Evolutionary conservation across 169 alveolate genomes (phyloP).

Genomic region (Theileria luwenshuni): DNA sequence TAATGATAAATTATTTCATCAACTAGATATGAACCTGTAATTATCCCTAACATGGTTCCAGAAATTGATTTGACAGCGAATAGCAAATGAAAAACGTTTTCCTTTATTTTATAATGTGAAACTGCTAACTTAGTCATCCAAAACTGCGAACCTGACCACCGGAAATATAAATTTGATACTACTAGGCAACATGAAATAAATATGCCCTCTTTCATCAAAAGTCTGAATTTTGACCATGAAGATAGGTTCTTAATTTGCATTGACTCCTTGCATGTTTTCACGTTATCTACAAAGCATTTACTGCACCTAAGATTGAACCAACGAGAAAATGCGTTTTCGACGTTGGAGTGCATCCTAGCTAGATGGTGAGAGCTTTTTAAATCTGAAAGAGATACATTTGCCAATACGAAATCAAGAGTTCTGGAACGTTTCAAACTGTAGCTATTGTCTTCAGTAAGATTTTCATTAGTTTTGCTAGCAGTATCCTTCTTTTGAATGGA

Average conservation of each 20-base stretch:
- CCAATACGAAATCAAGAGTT: not conserved
- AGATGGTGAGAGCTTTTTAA: not conserved
- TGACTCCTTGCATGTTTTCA: not conserved
- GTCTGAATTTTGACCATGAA: conserved; percentile 66
- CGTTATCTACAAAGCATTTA: conserved; percentile 6
- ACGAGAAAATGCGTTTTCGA: not conserved
- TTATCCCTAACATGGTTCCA: conserved; percentile 84
- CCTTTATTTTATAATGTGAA: conserved; percentile 31
- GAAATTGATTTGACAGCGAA: conserved; percentile 78
- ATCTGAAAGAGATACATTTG: not conserved
- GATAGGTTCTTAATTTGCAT: conserved; percentile 26
- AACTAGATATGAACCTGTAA: conserved; percentile 82
- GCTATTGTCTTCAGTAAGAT: not conserved
- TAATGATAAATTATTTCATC: conserved; percentile 81
- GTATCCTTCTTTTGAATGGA: not conserved
- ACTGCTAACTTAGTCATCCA: conserved; percentile 86
- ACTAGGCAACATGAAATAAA: conserved; percentile 76
- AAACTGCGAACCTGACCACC: conserved; percentile 84
- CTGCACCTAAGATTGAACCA: not conserved
- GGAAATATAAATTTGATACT: conserved; percentile 74
- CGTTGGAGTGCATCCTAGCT: not conserved
- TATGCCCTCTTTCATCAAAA: conserved; percentile 68
- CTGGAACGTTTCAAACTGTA: not conserved
- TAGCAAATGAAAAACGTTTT: conserved; percentile 73
- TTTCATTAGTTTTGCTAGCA: not conserved